Evolutionary conservation across 2,329 filamentous ascomycete genomes (phyloP), one percentile per base, ranked within the genome.

Genomic region (Fusarium musae): DNA sequence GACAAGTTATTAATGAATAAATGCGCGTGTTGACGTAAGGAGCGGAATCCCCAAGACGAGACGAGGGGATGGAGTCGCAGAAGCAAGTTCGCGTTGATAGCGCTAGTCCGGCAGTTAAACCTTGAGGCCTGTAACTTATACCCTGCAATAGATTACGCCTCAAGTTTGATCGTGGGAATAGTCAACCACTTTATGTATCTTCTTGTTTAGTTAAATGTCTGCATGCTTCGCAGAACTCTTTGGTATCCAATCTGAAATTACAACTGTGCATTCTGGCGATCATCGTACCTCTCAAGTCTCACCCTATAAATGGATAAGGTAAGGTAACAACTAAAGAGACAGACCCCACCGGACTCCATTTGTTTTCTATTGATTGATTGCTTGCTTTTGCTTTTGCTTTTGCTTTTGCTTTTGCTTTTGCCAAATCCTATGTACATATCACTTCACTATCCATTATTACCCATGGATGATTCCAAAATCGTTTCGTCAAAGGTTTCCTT

Each of bases 401-500:
- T 30, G 58, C 43, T n/a, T n/a, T 17, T 36, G 50, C 26, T 63
- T 30, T 43, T 12, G 23, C 23, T 34, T 40, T 50, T 30, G 58
- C 43, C 52, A 73, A 66, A 61, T 28, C 43, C 49, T 70, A 23
- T 23, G 23, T 23, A n/a, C 63, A 56, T 50, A 34, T 50, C 42
- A 11, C 36, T 56, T 62, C 17, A 42, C 23, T 34, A 32, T 40
- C 49, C 17, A 26, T 28, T 28, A 19, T 46, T 44, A 52, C n/a
- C 30, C 43, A 81, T 81, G 80, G 69, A 70, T 26, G 32, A 63
- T 11, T 17, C 71, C 32, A 64, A 67, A 21, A 32, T 76, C 12
- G 78, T 87, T 36, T 72, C 77, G 13, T 87, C 88, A 11, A 79
- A 86, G 37, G 80, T 82, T 56, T 88, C 88, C 7, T 77, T 88